Base-by-base conservation (phyloP, 2,329 filamentous ascomycete species). In the Endoconidiophora laricicola region DNA sequence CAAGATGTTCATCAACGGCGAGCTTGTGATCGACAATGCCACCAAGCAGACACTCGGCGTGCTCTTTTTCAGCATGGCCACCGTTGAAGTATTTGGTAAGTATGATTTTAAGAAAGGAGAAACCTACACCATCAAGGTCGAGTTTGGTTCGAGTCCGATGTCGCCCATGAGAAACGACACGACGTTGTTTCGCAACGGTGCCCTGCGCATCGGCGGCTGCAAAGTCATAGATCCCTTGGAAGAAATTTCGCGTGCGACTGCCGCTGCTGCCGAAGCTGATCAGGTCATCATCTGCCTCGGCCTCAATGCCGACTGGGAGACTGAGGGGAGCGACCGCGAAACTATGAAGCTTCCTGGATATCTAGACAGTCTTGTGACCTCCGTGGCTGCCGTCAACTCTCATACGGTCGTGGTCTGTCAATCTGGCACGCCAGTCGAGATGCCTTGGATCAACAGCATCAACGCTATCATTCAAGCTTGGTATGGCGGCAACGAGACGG, bases 401-500 rank as follows among this genome's bases (percentile, higher is more conserved):
- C 79, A 79, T 50, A 80, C 81, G 1, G 76, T 78, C 1, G 76
- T 91, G 1, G 79, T 88, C 1, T 78, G 85, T 60, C 84, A 88
- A 58, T 85, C 81, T 0, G 85, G 84, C 36, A 86, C 83, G 0
- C 83, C 84, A 0, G 73, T 84, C 22, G 70, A 73, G 49, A 81
- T 86, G 79, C 80, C 81, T 0, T 85, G 80, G 80, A 68, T 75
- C 1, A 60, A 67, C 14, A 63, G 70, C 29, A 53, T 56, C 40
- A 53, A 53, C 22, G 75, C 78, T 2, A 66, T 88, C 1, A 60
- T 87, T 1, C 82, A 90, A 58, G 83, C 83, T 6, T 91, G 84
- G 83, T 91, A 87, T 58, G 83, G 84, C 54, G 85, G 86, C n/a
- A 86, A 91, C 58, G 85, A 91, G 66, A 82, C 81, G 4, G 86